Conservation (phyloP, 345 rosid genomes). For the Bruguiera sexangula region DNA sequence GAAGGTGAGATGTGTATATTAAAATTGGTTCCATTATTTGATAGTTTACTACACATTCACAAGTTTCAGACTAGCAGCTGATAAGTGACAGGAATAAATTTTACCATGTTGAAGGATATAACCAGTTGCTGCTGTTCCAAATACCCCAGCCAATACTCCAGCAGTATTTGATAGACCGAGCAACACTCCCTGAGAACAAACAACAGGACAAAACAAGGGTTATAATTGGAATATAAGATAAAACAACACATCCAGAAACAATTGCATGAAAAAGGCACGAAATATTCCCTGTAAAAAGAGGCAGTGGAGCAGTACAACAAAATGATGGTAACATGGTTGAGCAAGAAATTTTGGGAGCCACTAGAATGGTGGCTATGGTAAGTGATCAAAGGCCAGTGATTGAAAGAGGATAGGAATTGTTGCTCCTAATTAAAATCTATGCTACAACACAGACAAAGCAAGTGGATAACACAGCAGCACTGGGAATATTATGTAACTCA, state of each 20-base stretch:
- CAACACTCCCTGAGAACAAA: slow-evolving; percentile 63
- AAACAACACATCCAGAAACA: too few species aligned
- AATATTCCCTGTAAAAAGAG: neutral
- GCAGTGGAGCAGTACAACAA: neutral
- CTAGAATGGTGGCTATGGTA: neutral
- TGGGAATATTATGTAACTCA: slow-evolving; percentile 33
- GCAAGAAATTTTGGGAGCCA: neutral
- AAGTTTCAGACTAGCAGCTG: neutral
- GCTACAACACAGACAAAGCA: neutral
- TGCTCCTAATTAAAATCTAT: too few species aligned
- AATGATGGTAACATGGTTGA: neutral
- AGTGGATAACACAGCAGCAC: neutral
- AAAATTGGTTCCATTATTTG: neutral
- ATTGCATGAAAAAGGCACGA: too few species aligned
- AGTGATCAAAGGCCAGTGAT: too few species aligned
- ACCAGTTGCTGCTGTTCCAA: slow-evolving; percentile 95
- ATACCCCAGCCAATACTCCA: slow-evolving; percentile 90
- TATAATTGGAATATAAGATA: too few species aligned
- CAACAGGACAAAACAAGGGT: too few species aligned
- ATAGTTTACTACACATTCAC: neutral
- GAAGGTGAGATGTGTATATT: neutral
- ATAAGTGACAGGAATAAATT: neutral
- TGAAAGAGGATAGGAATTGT: too few species aligned
- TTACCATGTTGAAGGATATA: slow-evolving; percentile 87
- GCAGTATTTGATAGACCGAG: slow-evolving; percentile 93